A percentile compares a stretch with the other conserved stretches of the same genome.
Conservation (phyloP, 306 rosid genomes). For the Psophocarpus tetragonolobus region DNA sequence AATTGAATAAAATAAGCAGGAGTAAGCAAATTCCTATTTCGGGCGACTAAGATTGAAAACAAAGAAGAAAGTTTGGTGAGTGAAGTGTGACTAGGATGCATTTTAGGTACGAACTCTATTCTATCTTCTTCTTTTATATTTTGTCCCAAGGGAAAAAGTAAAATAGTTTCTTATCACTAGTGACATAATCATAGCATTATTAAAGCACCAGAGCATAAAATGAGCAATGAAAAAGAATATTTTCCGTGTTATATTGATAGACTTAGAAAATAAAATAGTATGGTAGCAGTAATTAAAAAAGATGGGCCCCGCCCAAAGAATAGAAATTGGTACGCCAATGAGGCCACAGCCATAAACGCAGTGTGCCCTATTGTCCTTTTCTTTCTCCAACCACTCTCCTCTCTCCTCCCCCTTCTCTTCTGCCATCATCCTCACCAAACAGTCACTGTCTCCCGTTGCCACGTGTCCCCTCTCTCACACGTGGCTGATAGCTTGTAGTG, state of each 20-base stretch:
- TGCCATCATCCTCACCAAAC: background rate
- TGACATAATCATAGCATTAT: slow-evolving; percentile 22
- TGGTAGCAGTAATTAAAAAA: slow-evolving; percentile 15
- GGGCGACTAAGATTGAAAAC: background rate
- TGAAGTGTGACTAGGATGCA: slow-evolving; percentile 37
- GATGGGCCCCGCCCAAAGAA: slow-evolving; percentile 15
- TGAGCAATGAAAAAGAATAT: slow-evolving; percentile 8
- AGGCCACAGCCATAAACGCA: slow-evolving; percentile 35
- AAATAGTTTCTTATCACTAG: background rate
- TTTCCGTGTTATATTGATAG: background rate
- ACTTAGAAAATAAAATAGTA: background rate
- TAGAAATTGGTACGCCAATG: slow-evolving; percentile 18
- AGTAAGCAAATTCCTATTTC: background rate
- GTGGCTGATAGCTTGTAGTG: background rate
- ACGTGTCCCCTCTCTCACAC: background rate
- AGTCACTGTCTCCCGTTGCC: background rate
- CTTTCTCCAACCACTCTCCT: slow-evolving; percentile 50
- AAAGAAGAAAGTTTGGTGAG: slow-evolving; percentile 27
- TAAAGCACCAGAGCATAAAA: background rate
- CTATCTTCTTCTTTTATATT: background rate
- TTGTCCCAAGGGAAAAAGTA: background rate
- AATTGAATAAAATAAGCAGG: background rate
- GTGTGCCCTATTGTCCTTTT: slow-evolving; percentile 40
- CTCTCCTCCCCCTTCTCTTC: background rate
- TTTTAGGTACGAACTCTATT: background rate